Base-by-base conservation (phyloP, 148 eudicot genomes). In the Beta vulgaris region DNA sequence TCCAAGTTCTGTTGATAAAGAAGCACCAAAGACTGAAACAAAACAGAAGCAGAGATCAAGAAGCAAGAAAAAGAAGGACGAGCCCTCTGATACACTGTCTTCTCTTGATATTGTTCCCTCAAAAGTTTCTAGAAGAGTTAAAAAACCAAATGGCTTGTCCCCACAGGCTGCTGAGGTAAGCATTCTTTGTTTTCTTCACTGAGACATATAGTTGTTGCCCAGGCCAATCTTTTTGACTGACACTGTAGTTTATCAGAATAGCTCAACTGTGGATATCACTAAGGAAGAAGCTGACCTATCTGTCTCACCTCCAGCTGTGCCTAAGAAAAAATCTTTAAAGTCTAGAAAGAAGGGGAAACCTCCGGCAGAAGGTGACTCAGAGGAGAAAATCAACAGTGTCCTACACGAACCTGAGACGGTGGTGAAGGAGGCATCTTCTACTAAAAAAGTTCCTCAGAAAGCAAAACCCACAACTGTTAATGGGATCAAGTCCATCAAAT, bases 131-230 rank as follows among this genome's bases (percentile, higher is more conserved):
- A 80, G 61, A 57, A 82, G 28, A 63, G 80, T 37, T 57, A 53
- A 35, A 7, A 61, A 21, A 48, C 67, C 78, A 67, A 79, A 78
- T 63, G 80, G 74, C 16, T 73, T 69, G 60, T 70, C 81, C 35
- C 57, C 79, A 26, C 46, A 42, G 60, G 68, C 69, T 34, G 55
- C 76, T 59, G 83, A 86, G 93, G 98, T 91, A 81, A 80, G 86
- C 73, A 59, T 44, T 37, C 34, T 65, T 74, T 32, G 12, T 65
- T 39, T 48, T 42, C 48, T 42, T 64, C 29, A 14, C 31, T 29
- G 51, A 61, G 68, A 34, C 32, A 43, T 32, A 10, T 49, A 61
- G 77, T 64, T 66, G 36, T 51, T 80, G 80, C 37, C 53, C 32
- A 61, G 69, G 36, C 32, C 68, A 68, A 58, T 71, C 37, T 70